Base-by-base conservation (phyloP, 345 rosid genomes). In the Hypericum perforatum region DNA sequence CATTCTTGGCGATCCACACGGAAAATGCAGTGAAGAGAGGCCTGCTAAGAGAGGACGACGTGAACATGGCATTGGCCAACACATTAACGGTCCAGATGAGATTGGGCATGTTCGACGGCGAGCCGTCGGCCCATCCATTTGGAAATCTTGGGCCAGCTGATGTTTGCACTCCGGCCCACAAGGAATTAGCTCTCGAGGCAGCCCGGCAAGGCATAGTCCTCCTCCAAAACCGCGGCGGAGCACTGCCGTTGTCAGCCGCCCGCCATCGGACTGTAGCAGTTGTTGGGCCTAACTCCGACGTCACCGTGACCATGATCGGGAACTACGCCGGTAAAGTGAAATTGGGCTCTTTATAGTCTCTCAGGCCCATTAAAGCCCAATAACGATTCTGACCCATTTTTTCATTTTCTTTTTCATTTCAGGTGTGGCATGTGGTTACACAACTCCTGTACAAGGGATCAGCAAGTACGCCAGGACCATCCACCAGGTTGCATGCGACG, bases 261-360 rank as follows among this genome's bases (percentile, higher is more conserved):
- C 55, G 16, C 41, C 55, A 52, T 41, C 55, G 55, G 41, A 37
- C 42, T 8, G 14, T 52, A 13, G 55, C 55, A 12, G 55, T 52
- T 41, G n/a, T 52, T 38, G 55, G 55, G 8, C 55, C 55, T 5
- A 52, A 52, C 39, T 73, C 96, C 3, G 72, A 92, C 43, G 96
- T 66, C 32, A 83, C 95, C 0, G 68, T 61, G 11, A 79, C 95
- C 22, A 87, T 87, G 98, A 77, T 92, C 9, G 96, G 98, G 32
- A 92, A 92, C n/a, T 91, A 67, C 39, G 71, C 71, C 13, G 71
- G 71, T 66, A 8, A 41, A 45, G 6, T 47, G 10, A 16, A 10
- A 11, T 9, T 2, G 5, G 16, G 36, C 8, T 42, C 56, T 11
- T 56, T 10, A 37, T 7, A 11, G 22, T 22, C 32, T 22, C 4